Base-by-base conservation (phyloP, 495 filamentous ascomycete species). In the Beverwykella pulmonaria region DNA sequence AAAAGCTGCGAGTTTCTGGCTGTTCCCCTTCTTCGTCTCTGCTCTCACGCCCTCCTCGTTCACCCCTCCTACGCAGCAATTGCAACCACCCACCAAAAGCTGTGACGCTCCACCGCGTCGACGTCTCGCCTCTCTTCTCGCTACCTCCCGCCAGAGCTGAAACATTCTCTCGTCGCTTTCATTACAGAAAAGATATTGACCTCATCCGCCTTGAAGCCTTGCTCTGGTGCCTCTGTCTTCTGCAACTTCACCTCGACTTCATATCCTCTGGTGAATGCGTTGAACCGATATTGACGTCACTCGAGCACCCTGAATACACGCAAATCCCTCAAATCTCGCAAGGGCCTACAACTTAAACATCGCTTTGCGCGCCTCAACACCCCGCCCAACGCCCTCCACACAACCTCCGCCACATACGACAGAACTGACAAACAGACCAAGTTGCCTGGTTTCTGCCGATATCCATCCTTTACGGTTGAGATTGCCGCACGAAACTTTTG, bases 1-100 rank as follows among this genome's bases (percentile, higher is more conserved):
- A 44, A 44, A 44, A 54, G 52, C 52, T 54, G 52, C 10, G 3
- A 20, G 9, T 54, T 26, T 8, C 17, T 29, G 17, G 52, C 29
- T 14, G 26, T 54, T 52, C 26, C 52, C 23, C 29, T 4, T 52
- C 19, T 56, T 20, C 53, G 19, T 22, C 27, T 44, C 39, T 10
- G 39, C 53, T 20, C 29, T 17, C 22, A 54, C 52, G 25, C 52
- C 52, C 29, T 47, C 47, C 50, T 65, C 30, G 19, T 55, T 22
- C 53, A n/a, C 49, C 19, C 58, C 48, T 26, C 17, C 39, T 10
- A 9, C 39, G 30, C 17, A 9, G 39, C 39, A 44, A n/a, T 44
- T 44, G 39, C 39, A 44, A 44, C 39, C 39, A 44, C 39, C 39
- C 39, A n/a, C 39, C 39, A 44, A 4, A n/a, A 2, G 39, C 17